These are phyloP conservation scores for Talaromyces funiculosus DNA, from an alignment of 2,329 filamentous ascomycete species.

Conservation along the genomic window DNA sequence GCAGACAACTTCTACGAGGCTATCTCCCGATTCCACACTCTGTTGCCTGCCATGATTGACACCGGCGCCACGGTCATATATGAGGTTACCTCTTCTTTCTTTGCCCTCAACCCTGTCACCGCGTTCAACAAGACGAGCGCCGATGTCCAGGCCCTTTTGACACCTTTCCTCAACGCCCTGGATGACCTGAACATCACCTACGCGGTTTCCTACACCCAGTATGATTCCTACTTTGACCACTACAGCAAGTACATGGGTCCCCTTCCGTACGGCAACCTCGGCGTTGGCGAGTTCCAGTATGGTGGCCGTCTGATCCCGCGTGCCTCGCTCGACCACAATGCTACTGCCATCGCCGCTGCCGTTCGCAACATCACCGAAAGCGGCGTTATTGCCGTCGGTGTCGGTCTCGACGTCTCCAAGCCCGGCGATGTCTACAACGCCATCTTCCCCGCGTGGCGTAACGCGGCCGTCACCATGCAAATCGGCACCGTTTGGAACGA, in stretches of 20 bases:
- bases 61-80: neutral
- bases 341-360: slow-evolving; percentile 23
- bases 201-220: neutral
- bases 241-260: slow-evolving; percentile 1
- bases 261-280: slow-evolving; percentile 3
- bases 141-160: neutral
- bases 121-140: slow-evolving; percentile 1
- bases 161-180: slow-evolving; percentile 4
- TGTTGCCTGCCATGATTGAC: slow-evolving; percentile 1
- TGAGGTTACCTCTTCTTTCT: slow-evolving; percentile 5
- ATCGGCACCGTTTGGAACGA: slow-evolving; percentile 35
- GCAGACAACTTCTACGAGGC: slow-evolving; percentile 3
- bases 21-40: neutral
- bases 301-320: slow-evolving; percentile 34
- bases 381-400: slow-evolving; percentile 33
- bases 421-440: slow-evolving; percentile 32
- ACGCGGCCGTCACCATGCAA: slow-evolving; percentile 30
- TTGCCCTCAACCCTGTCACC: slow-evolving; percentile 3
- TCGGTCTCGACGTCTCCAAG: slow-evolving; percentile 31
- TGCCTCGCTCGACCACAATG: slow-evolving; percentile 26
- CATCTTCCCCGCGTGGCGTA: slow-evolving; percentile 37
- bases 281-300: slow-evolving; percentile 20
- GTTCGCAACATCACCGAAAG: slow-evolving; percentile 31
- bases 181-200: neutral
- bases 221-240: neutral